These are phyloP conservation scores for Teratosphaeria nubilosa DNA, from an alignment of 2,329 filamentous ascomycete genomes.

Conservation along the genomic window DNA sequence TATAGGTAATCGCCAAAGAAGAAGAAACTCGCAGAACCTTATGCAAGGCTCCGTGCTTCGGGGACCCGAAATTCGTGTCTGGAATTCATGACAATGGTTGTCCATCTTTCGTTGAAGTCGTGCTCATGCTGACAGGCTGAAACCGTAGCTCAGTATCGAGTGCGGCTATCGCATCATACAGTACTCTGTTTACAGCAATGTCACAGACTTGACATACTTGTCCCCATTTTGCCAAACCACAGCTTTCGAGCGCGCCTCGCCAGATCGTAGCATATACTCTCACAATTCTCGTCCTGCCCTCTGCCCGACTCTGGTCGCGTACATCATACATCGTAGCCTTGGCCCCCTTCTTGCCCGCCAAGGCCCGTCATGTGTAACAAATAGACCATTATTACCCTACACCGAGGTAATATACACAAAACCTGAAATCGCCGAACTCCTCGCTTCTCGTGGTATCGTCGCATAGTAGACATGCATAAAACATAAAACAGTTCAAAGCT, in stretches of 20 bases:
- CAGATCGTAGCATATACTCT: neutral
- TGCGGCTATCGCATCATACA: no score
- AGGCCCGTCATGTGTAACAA: neutral
- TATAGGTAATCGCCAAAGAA: neutral
- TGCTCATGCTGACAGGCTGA: no score
- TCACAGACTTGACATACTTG: no score
- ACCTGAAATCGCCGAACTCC: neutral
- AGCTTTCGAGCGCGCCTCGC: neutral
- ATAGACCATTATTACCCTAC: neutral
- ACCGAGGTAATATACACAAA: neutral
- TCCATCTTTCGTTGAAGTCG: no score
- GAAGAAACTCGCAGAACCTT: no score
- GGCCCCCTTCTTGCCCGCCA: neutral
- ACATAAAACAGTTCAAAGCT: neutral
- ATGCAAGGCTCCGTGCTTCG: no score
- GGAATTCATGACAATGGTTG: no score
- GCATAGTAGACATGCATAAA: neutral
- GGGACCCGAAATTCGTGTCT: no score
- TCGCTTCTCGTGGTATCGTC: constrained; percentile 5
- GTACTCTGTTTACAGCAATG: no score
- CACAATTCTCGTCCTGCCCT: neutral
- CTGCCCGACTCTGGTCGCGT: neutral
- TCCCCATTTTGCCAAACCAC: neutral
- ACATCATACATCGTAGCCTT: neutral
- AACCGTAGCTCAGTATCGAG: no score